phyloP scores from a whole-genome alignment of 768 basidiomycete species.

The Piloderma croceum region DNA sequence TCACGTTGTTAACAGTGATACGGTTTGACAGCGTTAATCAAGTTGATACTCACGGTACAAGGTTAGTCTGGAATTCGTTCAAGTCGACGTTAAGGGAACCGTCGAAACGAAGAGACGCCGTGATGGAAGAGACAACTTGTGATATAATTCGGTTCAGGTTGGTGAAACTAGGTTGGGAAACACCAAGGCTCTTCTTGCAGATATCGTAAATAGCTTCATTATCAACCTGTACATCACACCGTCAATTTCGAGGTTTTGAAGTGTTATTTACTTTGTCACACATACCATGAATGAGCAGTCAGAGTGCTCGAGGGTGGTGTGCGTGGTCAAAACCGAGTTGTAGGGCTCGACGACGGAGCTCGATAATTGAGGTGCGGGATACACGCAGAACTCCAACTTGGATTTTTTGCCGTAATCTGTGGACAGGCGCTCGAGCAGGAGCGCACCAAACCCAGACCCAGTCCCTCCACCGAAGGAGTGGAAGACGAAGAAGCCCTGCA shows the following conservation, averaged over 20 bases:
- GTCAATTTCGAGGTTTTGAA: no score
- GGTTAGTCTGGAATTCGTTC: slow-evolving; percentile 97
- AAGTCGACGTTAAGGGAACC: slow-evolving; percentile 65
- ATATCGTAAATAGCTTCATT: slow-evolving; percentile 78
- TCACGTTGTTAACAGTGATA: slow-evolving; percentile 1
- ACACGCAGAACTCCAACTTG: slow-evolving; percentile 96
- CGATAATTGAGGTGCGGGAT: slow-evolving; percentile 88
- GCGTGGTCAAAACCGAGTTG: slow-evolving; percentile 94
- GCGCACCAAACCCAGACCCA: slow-evolving; percentile 95
- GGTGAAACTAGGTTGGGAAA: slow-evolving; percentile 79
- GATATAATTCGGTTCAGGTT: slow-evolving; percentile 97
- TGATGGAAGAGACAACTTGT: slow-evolving; percentile 97
- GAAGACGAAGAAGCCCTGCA: slow-evolving; percentile 99
- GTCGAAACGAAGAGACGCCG: slow-evolving; percentile 76
- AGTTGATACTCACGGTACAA: slow-evolving; percentile 74
- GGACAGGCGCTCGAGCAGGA: slow-evolving; percentile 91
- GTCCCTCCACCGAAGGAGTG: slow-evolving; percentile 99
- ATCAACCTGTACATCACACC: slow-evolving; percentile 46
- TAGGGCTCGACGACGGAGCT: slow-evolving; percentile 98
- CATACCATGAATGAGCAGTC: slow-evolving; percentile 98
- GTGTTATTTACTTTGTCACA: no score
- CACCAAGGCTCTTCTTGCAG: slow-evolving; percentile 86
- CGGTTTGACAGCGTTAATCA: no score
- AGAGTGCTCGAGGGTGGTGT: slow-evolving; percentile 97
- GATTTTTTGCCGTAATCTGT: slow-evolving; percentile 99